Conservation (phyloP, 192 early-diverging fungal species). For the Geosiphon pyriformis region DNA sequence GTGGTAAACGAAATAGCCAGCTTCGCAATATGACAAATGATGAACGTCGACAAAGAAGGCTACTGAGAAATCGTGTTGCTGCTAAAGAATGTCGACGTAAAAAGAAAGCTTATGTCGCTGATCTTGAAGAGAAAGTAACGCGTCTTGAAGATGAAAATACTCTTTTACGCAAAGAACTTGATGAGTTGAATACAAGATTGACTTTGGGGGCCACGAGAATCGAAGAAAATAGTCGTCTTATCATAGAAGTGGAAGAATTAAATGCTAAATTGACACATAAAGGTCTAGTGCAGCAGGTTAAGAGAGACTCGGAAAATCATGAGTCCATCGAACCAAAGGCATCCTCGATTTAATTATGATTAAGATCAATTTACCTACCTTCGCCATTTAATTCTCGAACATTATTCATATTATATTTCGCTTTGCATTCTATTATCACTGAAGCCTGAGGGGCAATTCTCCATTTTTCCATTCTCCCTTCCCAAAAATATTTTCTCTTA, state of each 20-base stretch:
- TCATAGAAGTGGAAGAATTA: constrained; percentile 65
- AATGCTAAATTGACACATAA: constrained; percentile 52
- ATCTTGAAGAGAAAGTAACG: constrained; percentile 60
- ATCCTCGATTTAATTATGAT: no score
- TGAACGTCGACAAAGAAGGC: constrained; percentile 67
- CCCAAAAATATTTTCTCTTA: no score
- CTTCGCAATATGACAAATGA: constrained; percentile 53
- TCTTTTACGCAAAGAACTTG: constrained; percentile 57
- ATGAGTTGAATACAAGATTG: constrained; percentile 63
- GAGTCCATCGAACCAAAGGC: no score
- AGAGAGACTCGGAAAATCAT: no score
- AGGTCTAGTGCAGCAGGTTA: no score
- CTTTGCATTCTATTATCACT: no score
- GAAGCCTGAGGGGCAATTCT: no score
- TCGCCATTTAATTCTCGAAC: no score
- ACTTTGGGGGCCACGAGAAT: constrained; percentile 52
- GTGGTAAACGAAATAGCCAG: constrained; percentile 8
- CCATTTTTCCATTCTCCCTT: no score
- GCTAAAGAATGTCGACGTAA: constrained; percentile 83
- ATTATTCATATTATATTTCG: no score
- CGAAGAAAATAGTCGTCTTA: constrained; percentile 51
- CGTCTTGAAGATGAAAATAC: constrained; percentile 58
- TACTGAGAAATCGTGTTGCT: constrained; percentile 72
- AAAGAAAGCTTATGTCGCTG: constrained; percentile 72
- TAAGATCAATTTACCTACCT: no score